These are phyloP conservation scores for Aureobasidium namibiae DNA, from an alignment of 2,329 filamentous ascomycete species.

Conservation along the genomic window DNA sequence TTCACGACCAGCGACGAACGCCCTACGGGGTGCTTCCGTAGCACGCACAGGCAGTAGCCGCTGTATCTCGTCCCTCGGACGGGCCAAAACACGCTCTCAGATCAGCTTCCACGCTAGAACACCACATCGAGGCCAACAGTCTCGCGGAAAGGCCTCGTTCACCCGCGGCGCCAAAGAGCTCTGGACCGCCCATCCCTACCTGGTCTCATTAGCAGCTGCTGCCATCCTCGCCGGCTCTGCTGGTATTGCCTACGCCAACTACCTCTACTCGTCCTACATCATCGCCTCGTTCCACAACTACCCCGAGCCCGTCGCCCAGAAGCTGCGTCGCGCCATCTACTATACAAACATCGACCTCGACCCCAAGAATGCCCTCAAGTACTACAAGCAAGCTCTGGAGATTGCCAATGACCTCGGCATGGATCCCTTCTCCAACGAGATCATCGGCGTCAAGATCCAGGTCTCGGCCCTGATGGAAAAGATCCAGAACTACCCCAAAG, in stretches of 20 bases:
- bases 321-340: conserved; percentile 76
- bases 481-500: conserved; percentile 58
- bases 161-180: conserved; percentile 25
- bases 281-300: conserved; percentile 45
- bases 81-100: background rate
- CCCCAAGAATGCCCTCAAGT: conserved; percentile 67
- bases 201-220: conserved; percentile 27
- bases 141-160: conserved; percentile 15
- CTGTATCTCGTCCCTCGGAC: background rate
- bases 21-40: conserved; percentile 2
- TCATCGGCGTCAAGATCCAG: conserved; percentile 81
- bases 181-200: conserved; percentile 30
- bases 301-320: conserved; percentile 61
- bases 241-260: conserved; percentile 36
- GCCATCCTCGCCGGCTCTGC: conserved; percentile 31
- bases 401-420: conserved; percentile 65
- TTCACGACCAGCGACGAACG: conserved; percentile 23
- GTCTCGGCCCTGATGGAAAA: conserved; percentile 73
- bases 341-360: conserved; percentile 72
- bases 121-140: background rate
- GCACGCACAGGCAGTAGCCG: background rate
- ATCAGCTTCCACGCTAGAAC: background rate
- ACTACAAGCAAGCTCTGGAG: conserved; percentile 72
- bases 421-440: conserved; percentile 84
- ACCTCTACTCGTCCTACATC: conserved; percentile 40